Evolutionary conservation across 257 asterid species (phyloP).

Genomic region (Petrea volubilis): DNA sequence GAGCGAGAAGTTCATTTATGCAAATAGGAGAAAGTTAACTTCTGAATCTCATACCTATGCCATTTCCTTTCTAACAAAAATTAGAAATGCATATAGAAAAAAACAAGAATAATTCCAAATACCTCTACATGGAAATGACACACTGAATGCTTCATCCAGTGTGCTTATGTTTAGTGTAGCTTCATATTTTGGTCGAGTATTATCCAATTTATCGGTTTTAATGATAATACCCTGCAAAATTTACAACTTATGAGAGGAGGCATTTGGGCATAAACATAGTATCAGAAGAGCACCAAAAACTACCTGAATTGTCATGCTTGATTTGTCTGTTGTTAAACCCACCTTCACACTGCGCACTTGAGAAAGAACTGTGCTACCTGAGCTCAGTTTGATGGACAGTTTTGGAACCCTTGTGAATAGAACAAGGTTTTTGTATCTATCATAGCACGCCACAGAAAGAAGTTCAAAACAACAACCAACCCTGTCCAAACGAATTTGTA

Average conservation of each 20-base stretch:
- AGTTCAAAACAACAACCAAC: constrained; percentile 44
- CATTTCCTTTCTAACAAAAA: neutral
- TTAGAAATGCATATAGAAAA: neutral
- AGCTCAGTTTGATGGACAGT: constrained; percentile 32
- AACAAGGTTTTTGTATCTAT: constrained; percentile 40
- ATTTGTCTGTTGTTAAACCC: constrained; percentile 30
- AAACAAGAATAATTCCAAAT: neutral
- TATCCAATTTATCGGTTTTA: constrained; percentile 39
- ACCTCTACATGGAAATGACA: constrained; percentile 54
- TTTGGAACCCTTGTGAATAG: constrained; percentile 34
- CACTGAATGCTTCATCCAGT: constrained; percentile 32
- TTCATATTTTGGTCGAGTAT: constrained; percentile 56
- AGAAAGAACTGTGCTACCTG: constrained; percentile 25
- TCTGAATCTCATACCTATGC: neutral
- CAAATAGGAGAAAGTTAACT: neutral
- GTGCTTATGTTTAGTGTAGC: constrained; percentile 40
- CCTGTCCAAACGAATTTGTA: constrained; percentile 39
- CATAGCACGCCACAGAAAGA: constrained; percentile 48
- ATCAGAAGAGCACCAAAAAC: neutral
- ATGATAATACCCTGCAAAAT: constrained; percentile 39
- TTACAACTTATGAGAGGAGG: constrained; percentile 15
- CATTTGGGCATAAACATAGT: constrained; percentile 2
- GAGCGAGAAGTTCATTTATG: constrained; percentile 15
- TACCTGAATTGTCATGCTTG: constrained; percentile 44
- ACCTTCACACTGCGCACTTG: constrained; percentile 25